Base-by-base conservation (phyloP, 129 eudicot species). In the Lactuca saligna region DNA sequence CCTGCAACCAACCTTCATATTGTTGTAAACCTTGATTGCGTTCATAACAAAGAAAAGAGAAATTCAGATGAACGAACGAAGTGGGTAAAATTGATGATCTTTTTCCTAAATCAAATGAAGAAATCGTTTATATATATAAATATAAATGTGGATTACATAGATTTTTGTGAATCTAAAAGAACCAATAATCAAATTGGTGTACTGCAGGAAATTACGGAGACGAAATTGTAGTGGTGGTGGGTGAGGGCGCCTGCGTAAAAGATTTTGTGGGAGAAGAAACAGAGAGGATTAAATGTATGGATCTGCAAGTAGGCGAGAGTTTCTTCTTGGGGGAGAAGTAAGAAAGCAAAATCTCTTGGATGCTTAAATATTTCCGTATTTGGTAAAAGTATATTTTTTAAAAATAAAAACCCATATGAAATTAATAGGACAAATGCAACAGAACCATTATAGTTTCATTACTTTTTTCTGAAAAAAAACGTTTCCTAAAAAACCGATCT, bases 101-200 rank as follows among this genome's bases (percentile, higher is more conserved):
- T 35, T 66, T 75, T 66, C n/a, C 31, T 48, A 42, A 57, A 41
- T 57, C 11, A 44, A 70, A 44, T 37, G 58, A 46, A 57, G 49
- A 48, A 32, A 58, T 57, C 4, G 57, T 42, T 41, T 57, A 20
- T 57, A 44, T 44, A 61, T 38, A 61, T 57, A 20, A 42, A 44
- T 44, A 61, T 38, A 61, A 10, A 38, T 15, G 66, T 39, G 20
- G 12, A 41, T 65, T 11, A 56, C 4, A 57, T 38, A 58, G 46
- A 14, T 70, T 25, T 58, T 15, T 57, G 75, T 57, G 17, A 59
- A 58, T 58, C 59, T 44, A 58, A 70, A 57, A 10, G 57, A 42
- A 46, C 75, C 75, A 70, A 70, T 66, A 58, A 70, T 70, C 67
- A 38, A 58, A 66, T 57, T 75, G 73, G 79, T 66, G 72, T 66